These are phyloP conservation scores for Aspergillus avenaceus DNA, from an alignment of 495 filamentous ascomycete genomes.

Conservation along the genomic window DNA sequence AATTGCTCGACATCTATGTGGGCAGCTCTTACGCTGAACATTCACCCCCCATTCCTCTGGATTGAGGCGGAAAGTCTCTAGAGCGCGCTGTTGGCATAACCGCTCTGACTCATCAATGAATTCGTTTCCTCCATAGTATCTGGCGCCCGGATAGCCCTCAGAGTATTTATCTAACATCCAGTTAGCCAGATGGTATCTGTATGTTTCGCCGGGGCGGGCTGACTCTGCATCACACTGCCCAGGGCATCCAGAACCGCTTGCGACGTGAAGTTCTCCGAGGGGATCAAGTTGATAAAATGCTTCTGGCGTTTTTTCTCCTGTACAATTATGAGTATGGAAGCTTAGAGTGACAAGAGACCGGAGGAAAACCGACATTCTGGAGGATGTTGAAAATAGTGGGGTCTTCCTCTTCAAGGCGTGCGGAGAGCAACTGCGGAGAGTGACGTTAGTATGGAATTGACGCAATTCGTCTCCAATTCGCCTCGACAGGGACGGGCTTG, in stretches of 20 bases:
- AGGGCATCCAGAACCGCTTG: slow-evolving; percentile 94
- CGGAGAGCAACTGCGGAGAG: slow-evolving; percentile 64
- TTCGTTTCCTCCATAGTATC: slow-evolving; percentile 97
- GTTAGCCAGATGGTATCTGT: not conserved
- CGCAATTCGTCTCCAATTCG: not conserved
- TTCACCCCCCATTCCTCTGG: slow-evolving; percentile 95
- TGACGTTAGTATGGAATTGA: slow-evolving; percentile 2
- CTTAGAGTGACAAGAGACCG: not conserved
- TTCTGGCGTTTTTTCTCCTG: slow-evolving; percentile 95
- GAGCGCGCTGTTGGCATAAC: slow-evolving; percentile 82
- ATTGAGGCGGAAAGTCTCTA: slow-evolving; percentile 80
- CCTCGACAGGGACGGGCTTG: not conserved
- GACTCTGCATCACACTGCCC: slow-evolving; percentile 98
- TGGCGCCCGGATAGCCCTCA: slow-evolving; percentile 92
- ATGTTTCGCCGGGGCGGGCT: slow-evolving; percentile 17
- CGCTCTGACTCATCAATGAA: slow-evolving; percentile 88
- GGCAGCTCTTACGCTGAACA: slow-evolving; percentile 74
- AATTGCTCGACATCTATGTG: not conserved
- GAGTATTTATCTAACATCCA: slow-evolving; percentile 85
- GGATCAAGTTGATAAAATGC: slow-evolving; percentile 97
- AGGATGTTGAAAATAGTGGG: slow-evolving; percentile 82
- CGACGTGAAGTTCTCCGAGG: slow-evolving; percentile 98
- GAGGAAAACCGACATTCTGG: slow-evolving; percentile 62
- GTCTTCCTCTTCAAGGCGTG: slow-evolving; percentile 78
- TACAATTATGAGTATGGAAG: not conserved